Percentiles rank a stretch among this genome's conserved stretches.
phyloP scores from a whole-genome alignment of 2,329 filamentous ascomycete genomes.

The Colletotrichum cordylinicola region DNA sequence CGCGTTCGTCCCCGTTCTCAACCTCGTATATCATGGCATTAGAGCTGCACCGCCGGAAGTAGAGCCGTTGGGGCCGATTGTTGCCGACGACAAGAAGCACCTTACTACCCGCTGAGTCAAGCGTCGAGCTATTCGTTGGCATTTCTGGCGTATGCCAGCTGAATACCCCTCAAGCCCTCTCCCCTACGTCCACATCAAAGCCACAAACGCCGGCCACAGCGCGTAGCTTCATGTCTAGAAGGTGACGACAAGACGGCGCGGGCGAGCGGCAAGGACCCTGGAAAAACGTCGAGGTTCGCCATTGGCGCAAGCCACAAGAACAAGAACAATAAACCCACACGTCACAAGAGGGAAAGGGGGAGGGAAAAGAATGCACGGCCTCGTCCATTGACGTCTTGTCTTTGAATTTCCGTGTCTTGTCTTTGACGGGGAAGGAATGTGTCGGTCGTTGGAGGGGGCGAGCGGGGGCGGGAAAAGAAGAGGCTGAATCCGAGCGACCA shows the following conservation, averaged over 20 bases:
- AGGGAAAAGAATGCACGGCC: not conserved
- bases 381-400: not conserved
- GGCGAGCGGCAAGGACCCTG: not conserved
- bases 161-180: not conserved
- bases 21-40: conserved; percentile 2
- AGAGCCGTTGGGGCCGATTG: not conserved
- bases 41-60: not conserved
- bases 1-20: not conserved
- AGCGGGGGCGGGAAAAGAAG: not conserved
- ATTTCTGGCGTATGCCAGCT: not conserved
- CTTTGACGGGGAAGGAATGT: not conserved
- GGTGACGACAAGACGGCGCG: not conserved
- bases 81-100: not conserved
- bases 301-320: not conserved
- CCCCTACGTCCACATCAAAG: not conserved
- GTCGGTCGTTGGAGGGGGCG: not conserved
- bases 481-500: not conserved
- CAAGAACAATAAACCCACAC: not conserved
- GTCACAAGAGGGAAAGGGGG: not conserved
- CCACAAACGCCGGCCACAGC: not conserved
- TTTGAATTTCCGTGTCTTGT: not conserved
- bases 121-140: not conserved
- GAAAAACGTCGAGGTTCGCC: not conserved
- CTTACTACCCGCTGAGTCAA: not conserved
- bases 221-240: not conserved